Evolutionary conservation across 148 eudicot genomes (phyloP), one percentile per base, ranked within the genome.

Genomic region (Polygonum maritimum): DNA sequence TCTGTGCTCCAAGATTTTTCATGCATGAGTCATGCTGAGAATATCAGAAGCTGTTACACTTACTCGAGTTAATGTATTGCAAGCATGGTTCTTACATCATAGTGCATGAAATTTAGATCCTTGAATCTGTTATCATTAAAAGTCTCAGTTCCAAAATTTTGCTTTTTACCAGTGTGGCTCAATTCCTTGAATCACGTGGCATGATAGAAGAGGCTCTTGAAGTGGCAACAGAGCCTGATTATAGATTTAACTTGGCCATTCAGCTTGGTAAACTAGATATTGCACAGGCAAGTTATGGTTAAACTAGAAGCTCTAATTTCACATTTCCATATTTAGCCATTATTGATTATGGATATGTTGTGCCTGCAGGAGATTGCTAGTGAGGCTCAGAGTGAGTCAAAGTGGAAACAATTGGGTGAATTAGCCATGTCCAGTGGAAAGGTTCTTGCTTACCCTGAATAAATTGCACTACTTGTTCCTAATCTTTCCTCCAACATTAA

Each of bases 331-430:
- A 72, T 73, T 22, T 16, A 36, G 9, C 71, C 71, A 36, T 67
- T 67, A 0, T 67, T 36, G 7, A 67, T 67, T 33, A 67, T 14
- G 6, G 52, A 72, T 45, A 19, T 72, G 38, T 72, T 45, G 7
- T 72, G 4, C 36, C 10, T 3, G 38, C 88, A 95, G 99, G 99
- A 95, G 79, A 95, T 95, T 80, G 99, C 99, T 78, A 18, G 82
- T 71, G 94, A 86, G 83, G 92, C 92, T 33, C 90, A 89, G 63
- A 95, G 92, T 75, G 99, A 92, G 81, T 87, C 96, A 47, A 95
- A 92, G 86, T 95, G 99, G 99, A 95, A 88, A 85, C 99, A 92
- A 78, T 88, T 95, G 90, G 99, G 99, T 75, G 99, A 92, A 87
- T 80, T 95, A 83, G 99, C 99, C 55, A 89, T 95, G 97, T 92